Base-by-base conservation (phyloP, 2,329 filamentous ascomycete species). In the Botrytis medusae region DNA sequence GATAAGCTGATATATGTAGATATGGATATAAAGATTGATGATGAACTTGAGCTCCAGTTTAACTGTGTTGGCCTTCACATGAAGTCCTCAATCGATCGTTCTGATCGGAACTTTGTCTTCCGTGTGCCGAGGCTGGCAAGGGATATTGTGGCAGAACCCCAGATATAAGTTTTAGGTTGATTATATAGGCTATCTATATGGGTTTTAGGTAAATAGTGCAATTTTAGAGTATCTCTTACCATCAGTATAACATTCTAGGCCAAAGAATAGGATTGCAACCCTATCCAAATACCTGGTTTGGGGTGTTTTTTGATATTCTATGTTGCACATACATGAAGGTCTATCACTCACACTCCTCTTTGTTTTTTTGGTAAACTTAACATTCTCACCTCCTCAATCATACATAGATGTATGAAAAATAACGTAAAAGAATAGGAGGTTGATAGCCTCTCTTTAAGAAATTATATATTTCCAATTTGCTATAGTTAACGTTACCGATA, bases 51-150 rank as follows among this genome's bases (percentile, higher is more conserved):
- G 46, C 9, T 54, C 8, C 25, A 29, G 25, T 40, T 25, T 16
- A 12, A 40, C 34, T 18, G 25, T 68, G 46, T 12, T 54, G n/a
- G 54, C 9, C 64, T 40, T 42, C 25, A 67, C 64, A 54, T 29
- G 34, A 29, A n/a, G 32, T 42, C 40, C n/a, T 40, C 22, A 2
- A 37, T n/a, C 4, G 16, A 54, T 18, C 14, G 14, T 29, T 57
- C 51, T 29, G 22, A 29, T 46, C 42, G 42, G 42, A 48, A 34
- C 20, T 46, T 64, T 34, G 48, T 54, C 48, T 54, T 54, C 48
- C 48, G 48, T 44, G 40, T 34, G 20, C 62, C 62, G 62, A 64
- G 62, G 62, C 62, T 64, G 25, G 25, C 48, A 54, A 54, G 48
- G 48, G 48, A 51, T n/a, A 5, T 7, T 51, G 12, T 51, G 48